phyloP scores from a whole-genome alignment of 2,329 filamentous ascomycete genomes.

The Aspergillus intermedius region DNA sequence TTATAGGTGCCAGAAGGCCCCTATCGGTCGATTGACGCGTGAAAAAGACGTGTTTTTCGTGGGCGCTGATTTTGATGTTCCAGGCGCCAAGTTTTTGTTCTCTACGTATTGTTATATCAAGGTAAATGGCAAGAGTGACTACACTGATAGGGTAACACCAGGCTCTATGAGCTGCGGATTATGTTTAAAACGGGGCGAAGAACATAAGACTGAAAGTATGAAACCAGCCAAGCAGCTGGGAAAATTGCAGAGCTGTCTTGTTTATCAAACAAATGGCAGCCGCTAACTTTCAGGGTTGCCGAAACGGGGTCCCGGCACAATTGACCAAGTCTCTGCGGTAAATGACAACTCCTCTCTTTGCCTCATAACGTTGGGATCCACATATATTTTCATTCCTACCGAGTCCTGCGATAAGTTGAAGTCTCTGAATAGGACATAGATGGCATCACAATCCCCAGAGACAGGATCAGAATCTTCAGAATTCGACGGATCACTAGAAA shows the following conservation, averaged over 20 bases:
- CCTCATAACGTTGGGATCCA: slow-evolving; percentile 31
- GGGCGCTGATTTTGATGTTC: too few species aligned
- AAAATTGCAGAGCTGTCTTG: not conserved
- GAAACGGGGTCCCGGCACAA: slow-evolving; percentile 3
- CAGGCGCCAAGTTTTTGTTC: too few species aligned
- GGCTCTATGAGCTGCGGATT: too few species aligned
- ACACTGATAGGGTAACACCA: too few species aligned
- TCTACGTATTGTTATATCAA: too few species aligned
- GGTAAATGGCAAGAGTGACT: too few species aligned
- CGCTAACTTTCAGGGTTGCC: not conserved
- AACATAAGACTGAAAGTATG: not conserved
- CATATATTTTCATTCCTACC: slow-evolving; percentile 31
- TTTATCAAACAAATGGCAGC: not conserved
- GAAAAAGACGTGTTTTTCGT: too few species aligned
- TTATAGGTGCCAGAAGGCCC: too few species aligned
- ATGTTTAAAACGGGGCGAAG: not conserved
- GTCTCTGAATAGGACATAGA: slow-evolving; percentile 41
- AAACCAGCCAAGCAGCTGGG: not conserved
- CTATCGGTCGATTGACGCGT: too few species aligned
- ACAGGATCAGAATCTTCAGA: not conserved
- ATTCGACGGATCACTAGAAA: not conserved
- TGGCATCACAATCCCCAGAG: not conserved
- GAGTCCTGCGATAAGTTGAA: slow-evolving; percentile 28
- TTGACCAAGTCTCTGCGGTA: slow-evolving; percentile 8
- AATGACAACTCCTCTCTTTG: slow-evolving; percentile 3